Base-by-base conservation (phyloP, 1,139 yeast genomes). In the Candida freyschussii region DNA sequence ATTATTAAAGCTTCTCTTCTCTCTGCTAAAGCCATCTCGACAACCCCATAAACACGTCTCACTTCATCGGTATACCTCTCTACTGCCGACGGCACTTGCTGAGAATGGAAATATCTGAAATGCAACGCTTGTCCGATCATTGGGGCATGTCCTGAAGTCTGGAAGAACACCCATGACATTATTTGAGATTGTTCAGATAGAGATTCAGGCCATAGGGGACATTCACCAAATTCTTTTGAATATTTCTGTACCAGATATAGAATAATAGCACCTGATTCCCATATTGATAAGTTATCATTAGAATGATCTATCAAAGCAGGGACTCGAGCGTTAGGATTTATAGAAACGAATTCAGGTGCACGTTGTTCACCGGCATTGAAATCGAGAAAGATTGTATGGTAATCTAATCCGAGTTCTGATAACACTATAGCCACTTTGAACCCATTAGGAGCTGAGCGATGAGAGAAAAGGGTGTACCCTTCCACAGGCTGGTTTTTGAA, bases 51-150 rank as follows among this genome's bases (percentile, higher is more conserved):
- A 19, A 89, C 96, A 44, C 97, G 69, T 52, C 96, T 70, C 16
- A 89, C 96, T 60, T 89, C 97, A 49, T 86, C 95, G 2, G 87
- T 81, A 58, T 89, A 89, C 52, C 96, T 69, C 50, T 84, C 95
- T 21, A 87, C 84, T 3, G 96, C 96, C 43, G 87, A 76, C 13
- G 91, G 86, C 4, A 89, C 86, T 39, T 81, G 82, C 39, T 83
- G 82, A 7, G 91, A 73, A 59, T 89, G 96, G 68, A 87, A 87
- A 58, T 84, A 85, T 50, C 91, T 70, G 65, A 89, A 89, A 65
- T 89, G 96, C 49, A 87, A 70, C 4, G 96, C 96, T 58, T 89
- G 97, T 16, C 97, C 97, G 51, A 89, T 85, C 95, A 89, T 89
- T 17, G 96, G 96, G 1, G 96, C 95, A 56, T 87, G 96, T 11